Evolutionary conservation across 73 alveolate genomes (phyloP).

Genomic region (Paramecium biaurelia): DNA sequence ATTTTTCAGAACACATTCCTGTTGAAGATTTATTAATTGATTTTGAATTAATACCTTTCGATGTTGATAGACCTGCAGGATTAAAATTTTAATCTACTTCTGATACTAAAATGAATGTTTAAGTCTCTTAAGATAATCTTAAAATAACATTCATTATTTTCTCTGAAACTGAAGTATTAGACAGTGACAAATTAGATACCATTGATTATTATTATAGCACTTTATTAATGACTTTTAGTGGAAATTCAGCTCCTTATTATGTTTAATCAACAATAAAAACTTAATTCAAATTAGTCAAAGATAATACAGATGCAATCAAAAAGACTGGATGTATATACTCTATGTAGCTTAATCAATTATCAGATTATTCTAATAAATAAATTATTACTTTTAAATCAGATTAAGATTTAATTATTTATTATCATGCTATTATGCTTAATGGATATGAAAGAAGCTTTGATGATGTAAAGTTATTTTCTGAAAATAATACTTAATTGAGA

Average conservation of each 20-base stretch:
- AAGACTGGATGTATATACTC: neutral
- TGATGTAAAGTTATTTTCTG: neutral
- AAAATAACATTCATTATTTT: neutral
- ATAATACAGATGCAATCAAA: neutral
- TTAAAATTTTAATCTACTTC: neutral
- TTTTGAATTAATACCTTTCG: neutral
- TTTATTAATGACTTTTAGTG: neutral
- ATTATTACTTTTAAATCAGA: neutral
- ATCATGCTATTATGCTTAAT: neutral
- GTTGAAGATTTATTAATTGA: slow-evolving; percentile 12
- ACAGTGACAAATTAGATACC: neutral
- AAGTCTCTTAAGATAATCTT: neutral
- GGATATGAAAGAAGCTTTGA: neutral
- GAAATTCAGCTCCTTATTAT: slow-evolving; percentile 8
- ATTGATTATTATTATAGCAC: neutral
- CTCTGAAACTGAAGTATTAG: neutral
- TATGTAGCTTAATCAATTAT: neutral
- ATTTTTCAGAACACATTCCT: slow-evolving; percentile 10
- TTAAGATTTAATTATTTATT: neutral
- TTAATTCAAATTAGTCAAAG: neutral
- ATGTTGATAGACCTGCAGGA: neutral
- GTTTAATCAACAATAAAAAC: neutral
- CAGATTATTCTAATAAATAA: slow-evolving; percentile 10
- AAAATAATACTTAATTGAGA: neutral
- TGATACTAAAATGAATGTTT: neutral